Conservation (phyloP, 768 basidiomycete genomes). For the Tulasnella sp. region DNA sequence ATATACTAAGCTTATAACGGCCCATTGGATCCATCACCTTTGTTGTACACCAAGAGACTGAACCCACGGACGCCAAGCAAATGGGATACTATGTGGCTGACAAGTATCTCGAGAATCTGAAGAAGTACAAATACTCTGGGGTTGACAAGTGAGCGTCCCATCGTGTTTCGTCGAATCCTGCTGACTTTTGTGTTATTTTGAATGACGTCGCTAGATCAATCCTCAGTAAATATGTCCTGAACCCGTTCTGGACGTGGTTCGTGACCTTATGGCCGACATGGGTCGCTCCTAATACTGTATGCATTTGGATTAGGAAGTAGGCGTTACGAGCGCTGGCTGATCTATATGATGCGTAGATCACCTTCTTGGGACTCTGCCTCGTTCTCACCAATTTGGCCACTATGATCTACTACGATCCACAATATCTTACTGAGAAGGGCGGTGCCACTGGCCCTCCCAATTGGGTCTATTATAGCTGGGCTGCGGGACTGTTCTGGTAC, state of each 20-base stretch:
- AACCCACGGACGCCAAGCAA: too few species aligned
- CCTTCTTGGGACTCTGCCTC: constrained; percentile 69
- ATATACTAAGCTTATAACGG: too few species aligned
- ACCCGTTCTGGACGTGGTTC: constrained; percentile 86
- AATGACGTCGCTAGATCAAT: constrained; percentile 44
- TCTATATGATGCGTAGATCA: constrained; percentile 48
- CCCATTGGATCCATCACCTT: too few species aligned
- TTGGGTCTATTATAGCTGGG: constrained; percentile 93
- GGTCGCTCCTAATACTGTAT: constrained; percentile 82
- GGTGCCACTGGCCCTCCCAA: constrained; percentile 53
- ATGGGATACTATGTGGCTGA: constrained; percentile 35
- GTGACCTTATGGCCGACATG: constrained; percentile 77
- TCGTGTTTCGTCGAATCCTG: not conserved
- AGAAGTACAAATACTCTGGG: constrained; percentile 68
- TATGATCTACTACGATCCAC: constrained; percentile 72
- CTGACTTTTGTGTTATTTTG: not conserved
- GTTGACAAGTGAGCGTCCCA: constrained; percentile 57
- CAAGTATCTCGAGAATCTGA: constrained; percentile 60
- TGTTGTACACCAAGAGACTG: too few species aligned
- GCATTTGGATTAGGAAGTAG: constrained; percentile 25
- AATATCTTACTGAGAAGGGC: constrained; percentile 57
- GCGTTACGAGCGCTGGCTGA: too few species aligned
- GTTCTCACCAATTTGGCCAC: constrained; percentile 79
- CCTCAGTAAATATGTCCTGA: constrained; percentile 62
- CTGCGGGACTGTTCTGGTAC: constrained; percentile 78